Evolutionary conservation across 768 basidiomycete species (phyloP), one percentile per base, ranked within the genome.

Genomic region (Mycena rosella): DNA sequence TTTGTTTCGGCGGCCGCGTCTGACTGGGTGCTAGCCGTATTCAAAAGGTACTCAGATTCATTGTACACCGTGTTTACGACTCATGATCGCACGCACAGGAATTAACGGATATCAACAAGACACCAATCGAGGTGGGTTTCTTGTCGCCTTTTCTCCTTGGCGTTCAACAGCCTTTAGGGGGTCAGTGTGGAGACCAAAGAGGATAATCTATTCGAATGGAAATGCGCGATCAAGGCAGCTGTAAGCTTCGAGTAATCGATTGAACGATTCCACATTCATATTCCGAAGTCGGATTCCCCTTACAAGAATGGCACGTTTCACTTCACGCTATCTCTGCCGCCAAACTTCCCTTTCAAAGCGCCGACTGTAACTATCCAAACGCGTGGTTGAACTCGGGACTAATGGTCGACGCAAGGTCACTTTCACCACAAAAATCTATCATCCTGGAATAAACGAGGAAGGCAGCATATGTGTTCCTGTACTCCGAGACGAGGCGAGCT

Each of bases 361-460:
- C 94, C 94, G 40, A 84, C 85, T 63, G 93, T 94, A 79, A 72
- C 83, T 72, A 42, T 66, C 17, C 15, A 42, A 47, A 44, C 53
- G 29, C 44, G 18, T 59, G 24, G 34, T 38, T 30, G 40, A 13
- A 22, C 18, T 27, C 29, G 17, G n/a, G 17, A 34, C 54, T 67
- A 26, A 67, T 36, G 45, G 45, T 47, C 42, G 27, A 60, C 44
- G 59, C 73, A 74, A 95, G 94, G 92, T 96, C 45, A 88, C 87
- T 40, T 95, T 96, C 78, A 88, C 83, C 44, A 96, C 94, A 61
- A 95, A 90, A 85, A 91, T 96, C 51, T 96, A 96, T 76, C 94
- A 96, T 78, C 94, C 94, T 29, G 94, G 95, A 40, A 92, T 96
- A 77, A 94, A 96, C 69, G 94, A 95, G 63, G 93, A 96, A 75